Percentiles rank a stretch among this genome's conserved stretches.
Conservation (phyloP, 208 protist species). For the Trypanosoma scelopori region DNA sequence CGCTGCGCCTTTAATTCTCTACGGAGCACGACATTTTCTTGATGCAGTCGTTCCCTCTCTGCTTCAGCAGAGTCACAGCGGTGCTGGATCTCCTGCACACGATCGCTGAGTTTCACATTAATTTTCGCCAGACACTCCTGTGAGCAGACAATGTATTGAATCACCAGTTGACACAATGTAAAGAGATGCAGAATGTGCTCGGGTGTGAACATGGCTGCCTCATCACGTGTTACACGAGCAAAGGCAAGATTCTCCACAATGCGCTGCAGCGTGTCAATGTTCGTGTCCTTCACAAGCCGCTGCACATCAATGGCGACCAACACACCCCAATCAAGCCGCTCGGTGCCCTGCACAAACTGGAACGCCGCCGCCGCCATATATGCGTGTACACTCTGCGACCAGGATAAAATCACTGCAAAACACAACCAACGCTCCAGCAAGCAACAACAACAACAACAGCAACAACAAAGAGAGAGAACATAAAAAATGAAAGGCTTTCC, state of each 20-base stretch:
- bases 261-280: conserved; percentile 86
- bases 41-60: conserved; percentile 35
- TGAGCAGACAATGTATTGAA: conserved; percentile 90
- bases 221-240: conserved; percentile 79
- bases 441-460: background rate
- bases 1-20: conserved; percentile 88
- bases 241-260: conserved; percentile 89
- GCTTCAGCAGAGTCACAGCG: conserved; percentile 34
- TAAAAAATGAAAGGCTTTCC: background rate
- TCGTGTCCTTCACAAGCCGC: conserved; percentile 76
- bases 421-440: background rate
- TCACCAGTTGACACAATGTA: conserved; percentile 77
- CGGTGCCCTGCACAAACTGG: conserved; percentile 79
- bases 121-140: conserved; percentile 85
- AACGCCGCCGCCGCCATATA: conserved; percentile 41
- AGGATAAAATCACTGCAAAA: background rate
- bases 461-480: background rate
- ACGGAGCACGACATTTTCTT: conserved; percentile 61
- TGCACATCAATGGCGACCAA: conserved; percentile 84
- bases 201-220: conserved; percentile 83
- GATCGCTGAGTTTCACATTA: conserved; percentile 73
- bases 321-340: conserved; percentile 89
- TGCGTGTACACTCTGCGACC: background rate
- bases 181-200: conserved; percentile 88
- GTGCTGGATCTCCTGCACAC: conserved; percentile 46